These are phyloP conservation scores for Aspergillus leporis DNA, from an alignment of 495 filamentous ascomycete species.

Conservation along the genomic window DNA sequence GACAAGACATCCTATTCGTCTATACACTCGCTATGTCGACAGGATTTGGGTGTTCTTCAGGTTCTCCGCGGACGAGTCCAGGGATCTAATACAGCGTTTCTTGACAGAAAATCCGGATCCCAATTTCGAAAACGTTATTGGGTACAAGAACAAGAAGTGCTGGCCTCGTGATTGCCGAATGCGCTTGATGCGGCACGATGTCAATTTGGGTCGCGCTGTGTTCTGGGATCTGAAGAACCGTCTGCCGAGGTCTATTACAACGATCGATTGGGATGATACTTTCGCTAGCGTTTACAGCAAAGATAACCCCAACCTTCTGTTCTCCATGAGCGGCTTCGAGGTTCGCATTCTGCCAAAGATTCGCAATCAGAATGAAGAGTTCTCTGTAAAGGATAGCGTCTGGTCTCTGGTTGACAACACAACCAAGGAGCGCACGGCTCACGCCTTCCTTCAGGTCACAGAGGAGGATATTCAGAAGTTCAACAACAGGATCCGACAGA, in stretches of 20 bases:
- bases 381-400: conserved; percentile 94
- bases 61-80: conserved; percentile 89
- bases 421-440: conserved; percentile 93
- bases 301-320: conserved; percentile 96
- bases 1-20: conserved; percentile 87
- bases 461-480: conserved; percentile 99
- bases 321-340: conserved; percentile 98
- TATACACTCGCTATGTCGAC: conserved; percentile 98
- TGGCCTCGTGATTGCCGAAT: conserved; percentile 98
- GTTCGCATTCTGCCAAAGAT: conserved; percentile 96
- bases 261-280: conserved; percentile 99
- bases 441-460: conserved; percentile 97
- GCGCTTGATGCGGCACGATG: conserved; percentile 98
- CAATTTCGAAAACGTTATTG: conserved; percentile 99
- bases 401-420: conserved; percentile 97
- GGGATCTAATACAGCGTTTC: conserved; percentile 96
- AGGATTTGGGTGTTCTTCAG: conserved; percentile 98
- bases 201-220: conserved; percentile 95
- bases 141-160: conserved; percentile 99
- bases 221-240: conserved; percentile 99
- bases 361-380: conserved; percentile 93
- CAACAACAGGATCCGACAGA: conserved; percentile 98
- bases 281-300: conserved; percentile 99
- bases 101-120: conserved; percentile 97
- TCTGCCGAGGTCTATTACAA: conserved; percentile 89